phyloP scores from a whole-genome alignment of 257 asterid genomes.

The Capsicum pubescens region DNA sequence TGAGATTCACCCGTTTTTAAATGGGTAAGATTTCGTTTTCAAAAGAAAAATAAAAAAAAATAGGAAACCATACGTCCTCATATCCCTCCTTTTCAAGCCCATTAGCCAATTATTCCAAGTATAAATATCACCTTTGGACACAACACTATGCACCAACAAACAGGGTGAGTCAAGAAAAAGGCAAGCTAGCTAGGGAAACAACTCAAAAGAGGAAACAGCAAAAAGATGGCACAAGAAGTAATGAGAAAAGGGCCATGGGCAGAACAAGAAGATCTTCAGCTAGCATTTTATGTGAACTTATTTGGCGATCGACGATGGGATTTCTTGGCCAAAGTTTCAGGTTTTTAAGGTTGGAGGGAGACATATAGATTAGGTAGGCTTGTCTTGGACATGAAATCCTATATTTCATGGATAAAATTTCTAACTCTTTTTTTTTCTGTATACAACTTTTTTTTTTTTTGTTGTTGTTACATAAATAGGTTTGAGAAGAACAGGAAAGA shows the following conservation, averaged over 20 bases:
- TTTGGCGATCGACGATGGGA: constrained; percentile 22
- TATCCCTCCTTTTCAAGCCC: background rate
- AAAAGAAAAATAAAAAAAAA: too few relatives aligned
- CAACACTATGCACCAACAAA: background rate
- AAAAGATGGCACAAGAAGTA: constrained; percentile 6
- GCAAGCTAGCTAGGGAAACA: background rate
- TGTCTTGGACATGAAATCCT: constrained; percentile 16
- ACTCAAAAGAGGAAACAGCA: background rate
- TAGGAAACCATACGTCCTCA: background rate
- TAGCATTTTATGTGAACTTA: background rate
- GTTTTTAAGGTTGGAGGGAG: constrained; percentile 27
- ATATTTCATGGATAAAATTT: background rate
- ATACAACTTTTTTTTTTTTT: background rate
- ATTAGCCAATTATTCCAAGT: background rate
- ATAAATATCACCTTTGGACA: background rate
- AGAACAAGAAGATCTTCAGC: constrained; percentile 10
- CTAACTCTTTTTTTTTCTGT: background rate
- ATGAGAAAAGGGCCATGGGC: constrained; percentile 19
- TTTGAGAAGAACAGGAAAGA: constrained; percentile 82
- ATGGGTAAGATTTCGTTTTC: too few relatives aligned
- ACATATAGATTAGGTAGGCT: constrained; percentile 20
- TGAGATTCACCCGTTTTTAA: too few relatives aligned
- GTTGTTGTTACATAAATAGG: constrained; percentile 43
- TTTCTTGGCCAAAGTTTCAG: constrained; percentile 26
- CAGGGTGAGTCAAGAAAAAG: background rate